A percentile compares a stretch with the other conserved stretches of the same genome.
Evolutionary conservation across 2,329 filamentous ascomycete species (phyloP).

Genomic region (Alternaria atra): DNA sequence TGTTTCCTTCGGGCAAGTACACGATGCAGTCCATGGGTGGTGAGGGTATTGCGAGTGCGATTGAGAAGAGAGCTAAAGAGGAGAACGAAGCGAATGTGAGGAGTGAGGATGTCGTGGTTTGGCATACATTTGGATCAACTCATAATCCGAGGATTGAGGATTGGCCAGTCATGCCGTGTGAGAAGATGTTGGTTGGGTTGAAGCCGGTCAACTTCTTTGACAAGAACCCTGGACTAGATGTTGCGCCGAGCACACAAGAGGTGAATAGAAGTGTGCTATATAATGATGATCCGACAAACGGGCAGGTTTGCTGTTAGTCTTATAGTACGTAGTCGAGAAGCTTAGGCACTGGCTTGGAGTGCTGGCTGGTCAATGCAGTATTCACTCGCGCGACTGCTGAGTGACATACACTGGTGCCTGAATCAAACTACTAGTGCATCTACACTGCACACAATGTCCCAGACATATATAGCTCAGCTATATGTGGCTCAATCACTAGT

Average conservation of each 20-base stretch:
- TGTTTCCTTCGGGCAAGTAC: constrained; percentile 34
- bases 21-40: constrained; percentile 41
- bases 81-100: constrained; percentile 13
- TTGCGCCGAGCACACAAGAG: constrained; percentile 16
- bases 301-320: too few relatives aligned
- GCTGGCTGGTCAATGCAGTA: neutral
- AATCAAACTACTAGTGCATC: neutral
- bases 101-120: constrained; percentile 40
- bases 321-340: neutral
- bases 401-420: neutral
- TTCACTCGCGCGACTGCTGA: neutral
- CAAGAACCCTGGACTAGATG: constrained; percentile 37
- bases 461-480: too few relatives aligned
- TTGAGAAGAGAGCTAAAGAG: neutral
- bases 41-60: constrained; percentile 34
- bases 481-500: too few relatives aligned
- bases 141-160: constrained; percentile 44
- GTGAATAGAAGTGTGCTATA: constrained; percentile 34
- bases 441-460: too few relatives aligned
- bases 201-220: constrained; percentile 40
- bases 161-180: constrained; percentile 44
- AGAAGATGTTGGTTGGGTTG: constrained; percentile 34
- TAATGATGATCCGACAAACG: neutral
- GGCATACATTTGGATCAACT: constrained; percentile 42
- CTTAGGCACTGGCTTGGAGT: neutral